Evolutionary conservation across 2,329 filamentous ascomycete genomes (phyloP).

Genomic region (Calonectria pteridis): DNA sequence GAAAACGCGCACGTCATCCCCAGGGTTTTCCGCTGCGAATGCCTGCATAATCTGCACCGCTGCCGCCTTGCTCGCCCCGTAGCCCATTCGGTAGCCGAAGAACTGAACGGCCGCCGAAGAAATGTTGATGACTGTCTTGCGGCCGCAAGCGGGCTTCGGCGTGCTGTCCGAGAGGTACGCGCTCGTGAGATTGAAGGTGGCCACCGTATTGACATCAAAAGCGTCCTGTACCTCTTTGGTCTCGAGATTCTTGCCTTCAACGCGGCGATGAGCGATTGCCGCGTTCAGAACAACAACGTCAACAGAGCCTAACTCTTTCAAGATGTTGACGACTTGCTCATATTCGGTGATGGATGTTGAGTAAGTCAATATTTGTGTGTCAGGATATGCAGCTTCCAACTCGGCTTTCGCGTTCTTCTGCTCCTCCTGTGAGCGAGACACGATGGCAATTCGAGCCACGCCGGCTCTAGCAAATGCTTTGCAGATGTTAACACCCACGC

Average conservation of each 20-base stretch:
- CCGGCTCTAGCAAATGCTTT: not conserved
- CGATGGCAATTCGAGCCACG: not conserved
- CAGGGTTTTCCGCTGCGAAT: not conserved
- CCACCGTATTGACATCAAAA: not conserved
- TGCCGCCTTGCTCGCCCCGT: not conserved
- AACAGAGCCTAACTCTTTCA: not conserved
- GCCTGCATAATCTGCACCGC: not conserved
- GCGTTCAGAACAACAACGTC: not conserved
- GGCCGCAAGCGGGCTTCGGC: not conserved
- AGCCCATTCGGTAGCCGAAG: not conserved
- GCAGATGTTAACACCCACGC: not conserved
- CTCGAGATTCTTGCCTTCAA: not conserved
- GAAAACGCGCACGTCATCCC: not conserved
- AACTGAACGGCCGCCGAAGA: not conserved
- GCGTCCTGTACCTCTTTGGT: not conserved
- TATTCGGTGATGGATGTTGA: not conserved
- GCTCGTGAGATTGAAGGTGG: not conserved
- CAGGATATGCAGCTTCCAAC: not conserved
- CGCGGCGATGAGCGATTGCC: not conserved
- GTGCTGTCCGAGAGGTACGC: not conserved
- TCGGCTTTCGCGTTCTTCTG: not conserved
- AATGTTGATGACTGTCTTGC: not conserved
- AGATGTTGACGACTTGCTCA: not conserved
- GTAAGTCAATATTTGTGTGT: not conserved
- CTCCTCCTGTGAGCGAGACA: not conserved